These are phyloP conservation scores for Halteria grandinella DNA, from an alignment of 73 alveolate genomes.

Conservation along the genomic window DNA sequence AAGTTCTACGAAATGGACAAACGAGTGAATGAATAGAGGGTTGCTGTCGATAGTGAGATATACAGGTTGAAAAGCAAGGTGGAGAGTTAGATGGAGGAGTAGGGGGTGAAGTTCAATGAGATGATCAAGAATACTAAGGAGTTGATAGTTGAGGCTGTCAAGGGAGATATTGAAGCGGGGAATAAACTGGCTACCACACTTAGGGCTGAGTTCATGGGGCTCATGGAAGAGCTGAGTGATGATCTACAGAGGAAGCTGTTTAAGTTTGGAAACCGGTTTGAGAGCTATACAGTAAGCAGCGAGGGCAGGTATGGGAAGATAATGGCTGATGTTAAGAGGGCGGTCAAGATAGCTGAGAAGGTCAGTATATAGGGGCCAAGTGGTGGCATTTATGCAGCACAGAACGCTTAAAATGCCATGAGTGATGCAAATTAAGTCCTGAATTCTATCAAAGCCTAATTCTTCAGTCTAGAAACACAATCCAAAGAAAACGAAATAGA, in stretches of 20 bases:
- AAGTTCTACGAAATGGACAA: slow-evolving; percentile 20
- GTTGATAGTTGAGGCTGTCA: slow-evolving; percentile 6
- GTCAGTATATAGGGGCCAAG: neutral
- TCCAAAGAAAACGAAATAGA: neutral
- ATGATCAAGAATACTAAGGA: slow-evolving; percentile 15
- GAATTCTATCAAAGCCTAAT: neutral
- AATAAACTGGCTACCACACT: neutral
- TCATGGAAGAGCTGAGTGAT: neutral
- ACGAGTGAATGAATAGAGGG: too few species aligned
- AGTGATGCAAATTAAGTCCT: neutral
- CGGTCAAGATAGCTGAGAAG: slow-evolving; percentile 6
- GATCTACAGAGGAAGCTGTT: slow-evolving; percentile 26
- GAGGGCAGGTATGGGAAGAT: too few species aligned
- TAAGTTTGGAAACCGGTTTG: slow-evolving; percentile 1
- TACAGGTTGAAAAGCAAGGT: slow-evolving; percentile 7
- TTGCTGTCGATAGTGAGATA: too few species aligned
- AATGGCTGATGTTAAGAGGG: slow-evolving; percentile 11
- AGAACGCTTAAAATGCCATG: neutral
- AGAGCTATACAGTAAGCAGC: neutral
- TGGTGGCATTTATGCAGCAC: neutral
- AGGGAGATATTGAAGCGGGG: slow-evolving; percentile 44
- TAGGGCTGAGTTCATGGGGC: slow-evolving; percentile 2
- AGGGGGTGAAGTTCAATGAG: slow-evolving; percentile 12
- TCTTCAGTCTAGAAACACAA: slow-evolving; percentile 5
- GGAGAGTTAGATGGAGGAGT: neutral